Conservation (phyloP, 2,329 filamentous ascomycete species). For the Venturia oleaginea region DNA sequence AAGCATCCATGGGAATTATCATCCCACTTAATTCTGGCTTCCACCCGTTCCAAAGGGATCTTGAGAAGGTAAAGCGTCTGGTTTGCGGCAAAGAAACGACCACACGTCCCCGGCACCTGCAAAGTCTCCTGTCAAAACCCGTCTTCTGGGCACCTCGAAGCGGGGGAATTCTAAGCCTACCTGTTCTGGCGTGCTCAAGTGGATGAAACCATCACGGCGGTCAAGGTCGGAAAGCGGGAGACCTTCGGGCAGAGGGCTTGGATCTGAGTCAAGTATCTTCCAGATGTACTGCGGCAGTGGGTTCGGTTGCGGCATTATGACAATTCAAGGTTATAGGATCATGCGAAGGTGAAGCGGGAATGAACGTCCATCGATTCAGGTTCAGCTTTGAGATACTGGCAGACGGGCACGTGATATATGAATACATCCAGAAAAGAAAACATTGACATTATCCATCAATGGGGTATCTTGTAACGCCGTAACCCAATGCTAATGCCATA, state of each 20-base stretch:
- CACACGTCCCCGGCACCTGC: conserved; percentile 4
- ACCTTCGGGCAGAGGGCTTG: conserved; percentile 42
- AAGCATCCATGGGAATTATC: neutral
- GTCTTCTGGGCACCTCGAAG: neutral
- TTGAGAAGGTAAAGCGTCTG: conserved; percentile 7
- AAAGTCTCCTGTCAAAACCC: neutral
- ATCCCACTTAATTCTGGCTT: conserved; percentile 14
- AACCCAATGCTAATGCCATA: neutral
- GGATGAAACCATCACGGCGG: conserved; percentile 51
- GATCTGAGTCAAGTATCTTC: conserved; percentile 50
- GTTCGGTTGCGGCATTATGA: conserved; percentile 23
- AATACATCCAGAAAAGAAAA: neutral
- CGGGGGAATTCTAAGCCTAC: conserved; percentile 14
- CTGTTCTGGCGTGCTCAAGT: conserved; percentile 50
- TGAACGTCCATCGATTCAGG: no score
- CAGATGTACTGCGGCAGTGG: conserved; percentile 38
- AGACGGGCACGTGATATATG: neutral
- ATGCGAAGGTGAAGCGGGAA: no score
- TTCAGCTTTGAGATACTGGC: neutral
- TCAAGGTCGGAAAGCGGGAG: conserved; percentile 53
- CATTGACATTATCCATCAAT: neutral
- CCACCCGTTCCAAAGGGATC: neutral
- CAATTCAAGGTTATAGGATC: neutral
- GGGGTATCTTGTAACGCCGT: neutral
- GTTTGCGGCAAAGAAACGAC: neutral